Evolutionary conservation across 768 basidiomycete species (phyloP).

Genomic region (Antrodiella citrinella): DNA sequence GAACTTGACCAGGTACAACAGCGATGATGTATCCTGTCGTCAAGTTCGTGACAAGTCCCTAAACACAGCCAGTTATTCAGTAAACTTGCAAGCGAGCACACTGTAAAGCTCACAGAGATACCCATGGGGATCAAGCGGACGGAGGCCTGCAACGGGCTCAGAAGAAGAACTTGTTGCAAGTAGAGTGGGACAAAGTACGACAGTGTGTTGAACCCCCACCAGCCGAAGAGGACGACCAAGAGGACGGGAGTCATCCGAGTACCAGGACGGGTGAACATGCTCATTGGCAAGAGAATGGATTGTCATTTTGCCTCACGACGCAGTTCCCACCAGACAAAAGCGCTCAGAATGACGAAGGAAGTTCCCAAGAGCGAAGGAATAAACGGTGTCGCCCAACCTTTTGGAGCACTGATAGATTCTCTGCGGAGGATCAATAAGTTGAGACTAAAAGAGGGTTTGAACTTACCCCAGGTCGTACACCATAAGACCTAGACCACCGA

Average conservation of each 20-base stretch:
- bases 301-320: constrained; percentile 19
- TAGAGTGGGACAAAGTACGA: constrained; percentile 25
- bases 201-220: constrained; percentile 26
- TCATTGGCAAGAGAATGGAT: constrained; percentile 26
- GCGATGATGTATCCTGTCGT: constrained; percentile 15
- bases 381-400: constrained; percentile 26
- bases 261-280: constrained; percentile 24
- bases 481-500: constrained; percentile 25
- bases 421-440: constrained; percentile 11
- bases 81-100: constrained; percentile 13
- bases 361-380: constrained; percentile 23
- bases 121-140: constrained; percentile 27
- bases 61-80: not conserved
- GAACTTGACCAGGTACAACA: constrained; percentile 21
- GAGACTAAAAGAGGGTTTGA: not conserved
- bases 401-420: constrained; percentile 23
- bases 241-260: constrained; percentile 23
- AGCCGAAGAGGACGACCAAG: constrained; percentile 25
- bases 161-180: constrained; percentile 25
- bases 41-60: constrained; percentile 13
- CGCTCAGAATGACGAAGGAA: constrained; percentile 20
- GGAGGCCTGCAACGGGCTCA: constrained; percentile 25
- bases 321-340: constrained; percentile 24
- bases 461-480: constrained; percentile 27
- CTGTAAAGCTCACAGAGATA: constrained; percentile 18